phyloP scores from a whole-genome alignment of 2,329 filamentous ascomycete genomes.

The Arachnomyces sp. region DNA sequence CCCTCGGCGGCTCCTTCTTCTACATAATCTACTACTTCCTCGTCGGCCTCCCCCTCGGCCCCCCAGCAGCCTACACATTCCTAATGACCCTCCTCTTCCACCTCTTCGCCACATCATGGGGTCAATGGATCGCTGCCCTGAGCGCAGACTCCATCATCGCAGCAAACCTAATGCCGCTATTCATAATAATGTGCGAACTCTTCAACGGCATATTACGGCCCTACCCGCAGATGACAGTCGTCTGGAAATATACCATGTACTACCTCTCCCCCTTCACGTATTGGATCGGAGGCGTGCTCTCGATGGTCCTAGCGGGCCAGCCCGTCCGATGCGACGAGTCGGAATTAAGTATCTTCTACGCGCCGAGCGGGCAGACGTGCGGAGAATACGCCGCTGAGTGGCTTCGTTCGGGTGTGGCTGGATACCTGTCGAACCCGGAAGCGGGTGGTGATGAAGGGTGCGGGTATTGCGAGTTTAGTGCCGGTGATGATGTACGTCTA shows the following conservation, averaged over 20 bases:
- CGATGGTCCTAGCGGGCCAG: conserved; percentile 61
- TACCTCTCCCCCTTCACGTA: conserved; percentile 79
- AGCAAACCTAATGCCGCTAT: conserved; percentile 69
- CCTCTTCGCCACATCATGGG: conserved; percentile 62
- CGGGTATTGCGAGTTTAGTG: conserved; percentile 68
- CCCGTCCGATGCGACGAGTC: conserved; percentile 51
- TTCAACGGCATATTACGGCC: conserved; percentile 85
- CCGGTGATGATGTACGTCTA: conserved; percentile 26
- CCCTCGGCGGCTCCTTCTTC: conserved; percentile 55
- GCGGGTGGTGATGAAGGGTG: conserved; percentile 53
- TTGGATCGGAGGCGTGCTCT: conserved; percentile 69
- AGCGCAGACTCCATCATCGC: conserved; percentile 60
- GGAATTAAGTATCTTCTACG: conserved; percentile 63
- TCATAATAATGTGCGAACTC: conserved; percentile 73
- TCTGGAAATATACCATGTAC: conserved; percentile 75
- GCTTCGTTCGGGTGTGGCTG: conserved; percentile 56
- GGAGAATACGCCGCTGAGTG: conserved; percentile 65
- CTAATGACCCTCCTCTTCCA: conserved; percentile 66
- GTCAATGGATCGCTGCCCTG: conserved; percentile 71
- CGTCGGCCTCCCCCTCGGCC: conserved; percentile 56
- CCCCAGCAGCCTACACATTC: conserved; percentile 60
- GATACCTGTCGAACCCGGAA: conserved; percentile 59
- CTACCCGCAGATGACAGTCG: conserved; percentile 63
- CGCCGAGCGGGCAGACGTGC: conserved; percentile 59
- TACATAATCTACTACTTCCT: conserved; percentile 65